Base-by-base conservation (phyloP, 1,284 basidiomycete genomes). In the Cryptococcus sp. region DNA sequence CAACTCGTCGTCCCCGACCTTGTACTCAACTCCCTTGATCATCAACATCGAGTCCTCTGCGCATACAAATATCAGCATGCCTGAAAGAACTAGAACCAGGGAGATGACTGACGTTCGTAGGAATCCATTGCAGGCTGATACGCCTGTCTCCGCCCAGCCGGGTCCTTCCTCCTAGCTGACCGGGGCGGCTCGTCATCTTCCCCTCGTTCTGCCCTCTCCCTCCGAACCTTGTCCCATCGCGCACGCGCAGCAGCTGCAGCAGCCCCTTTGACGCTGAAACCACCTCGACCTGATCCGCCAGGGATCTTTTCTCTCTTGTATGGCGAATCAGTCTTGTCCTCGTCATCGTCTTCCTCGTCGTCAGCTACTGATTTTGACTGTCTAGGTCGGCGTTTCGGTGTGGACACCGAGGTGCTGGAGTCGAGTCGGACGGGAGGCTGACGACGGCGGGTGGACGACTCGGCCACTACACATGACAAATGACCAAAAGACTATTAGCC, bases 1-100 rank as follows among this genome's bases (percentile, higher is more conserved):
- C 64, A 94, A 87, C 78, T 95, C 93, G 75, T 98, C 93, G 43
- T 88, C 88, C 45, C 91, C 89, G 51, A 96, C 88, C 46, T 86
- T 80, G 72, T 89, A 90, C 16, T 86, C 83, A 64, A 86, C 82
- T 13, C 89, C 91, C 54, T 89, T 86, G 69, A 95, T 66, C 17
- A 56, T 68, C 16, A 72, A 25, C 1, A 55, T 63, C 35, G 67
- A 57, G 39, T 60, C 70, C 56, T 67, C 69, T 66, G 51, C 42
- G 4, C 8, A 8, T 16, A 17, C 13, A n/a, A 8, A 46, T 4
- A 27, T 59, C 40, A 55, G 39, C 55, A 22, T 22, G 6, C 51
- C 38, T 30, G 6, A 4, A 40, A 19, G 7, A 8, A 35, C 3
- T 35, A 8, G 30, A 19, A 40, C 22, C 19, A 8, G 38, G 13